phyloP scores from a whole-genome alignment of 2,329 filamentous ascomycete species.

The Colletotrichum tropicicola region DNA sequence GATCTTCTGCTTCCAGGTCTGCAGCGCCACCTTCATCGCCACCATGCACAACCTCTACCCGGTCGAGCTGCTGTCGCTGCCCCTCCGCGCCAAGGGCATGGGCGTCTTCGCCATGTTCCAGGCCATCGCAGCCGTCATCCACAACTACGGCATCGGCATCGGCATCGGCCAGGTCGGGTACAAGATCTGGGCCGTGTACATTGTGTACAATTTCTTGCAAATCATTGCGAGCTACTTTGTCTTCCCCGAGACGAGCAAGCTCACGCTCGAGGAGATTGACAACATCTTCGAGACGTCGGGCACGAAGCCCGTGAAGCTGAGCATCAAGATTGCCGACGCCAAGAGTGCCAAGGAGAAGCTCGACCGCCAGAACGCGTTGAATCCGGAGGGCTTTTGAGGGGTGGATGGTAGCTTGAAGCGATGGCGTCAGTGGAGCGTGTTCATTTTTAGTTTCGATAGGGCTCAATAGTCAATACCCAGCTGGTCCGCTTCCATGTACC shows the following conservation, averaged over 20 bases:
- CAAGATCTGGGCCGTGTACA: conserved; percentile 61
- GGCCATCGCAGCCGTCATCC: conserved; percentile 50
- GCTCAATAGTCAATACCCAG: background rate
- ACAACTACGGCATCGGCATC: conserved; percentile 56
- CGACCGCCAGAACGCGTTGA: background rate
- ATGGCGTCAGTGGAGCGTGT: background rate
- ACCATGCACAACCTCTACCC: conserved; percentile 59
- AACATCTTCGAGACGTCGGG: conserved; percentile 54
- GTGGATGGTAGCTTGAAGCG: background rate
- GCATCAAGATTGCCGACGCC: conserved; percentile 30
- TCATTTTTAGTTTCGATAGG: background rate
- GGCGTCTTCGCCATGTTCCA: conserved; percentile 54
- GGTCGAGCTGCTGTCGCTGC: conserved; percentile 51
- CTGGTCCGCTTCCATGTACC: no score
- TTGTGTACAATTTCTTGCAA: conserved; percentile 57
- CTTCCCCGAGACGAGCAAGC: conserved; percentile 60
- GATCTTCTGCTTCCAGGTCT: conserved; percentile 58
- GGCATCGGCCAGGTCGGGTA: conserved; percentile 56
- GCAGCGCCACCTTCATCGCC: conserved; percentile 53
- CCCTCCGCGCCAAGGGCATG: conserved; percentile 55
- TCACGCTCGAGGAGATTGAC: conserved; percentile 65
- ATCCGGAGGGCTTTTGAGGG: background rate
- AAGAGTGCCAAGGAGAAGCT: conserved; percentile 23
- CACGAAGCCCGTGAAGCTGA: conserved; percentile 25
- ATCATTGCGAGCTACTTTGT: conserved; percentile 56